Conservation (phyloP, 257 asterid species). For the Solanum chilense region DNA sequence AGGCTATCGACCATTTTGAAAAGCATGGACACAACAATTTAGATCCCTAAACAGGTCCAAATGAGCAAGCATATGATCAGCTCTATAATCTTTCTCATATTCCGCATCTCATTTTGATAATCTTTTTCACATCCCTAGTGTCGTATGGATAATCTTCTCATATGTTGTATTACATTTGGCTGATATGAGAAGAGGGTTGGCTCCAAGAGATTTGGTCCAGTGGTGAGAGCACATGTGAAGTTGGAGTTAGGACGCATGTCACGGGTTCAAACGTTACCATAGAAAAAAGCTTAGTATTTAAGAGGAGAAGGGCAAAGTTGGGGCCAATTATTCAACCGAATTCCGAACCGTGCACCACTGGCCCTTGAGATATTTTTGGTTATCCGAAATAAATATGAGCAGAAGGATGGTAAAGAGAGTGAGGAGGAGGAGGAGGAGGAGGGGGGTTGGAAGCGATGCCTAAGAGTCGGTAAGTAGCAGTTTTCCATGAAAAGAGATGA, state of each 20-base stretch:
- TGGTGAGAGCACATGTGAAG: neutral
- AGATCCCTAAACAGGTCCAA: neutral
- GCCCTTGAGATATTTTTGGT: neutral
- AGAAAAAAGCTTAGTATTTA: neutral
- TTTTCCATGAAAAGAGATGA: neutral
- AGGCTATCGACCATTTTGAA: neutral
- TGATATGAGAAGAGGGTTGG: neutral
- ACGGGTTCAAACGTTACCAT: neutral
- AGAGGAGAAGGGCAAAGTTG: neutral
- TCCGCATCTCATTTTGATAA: neutral
- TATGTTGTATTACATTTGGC: neutral
- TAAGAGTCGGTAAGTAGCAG: neutral
- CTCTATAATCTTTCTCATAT: neutral
- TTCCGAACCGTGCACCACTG: neutral
- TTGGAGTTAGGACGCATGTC: neutral
- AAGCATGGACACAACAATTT: neutral
- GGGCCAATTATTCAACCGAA: neutral
- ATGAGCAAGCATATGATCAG: neutral
- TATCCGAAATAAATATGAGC: neutral
- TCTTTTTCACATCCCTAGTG: neutral
- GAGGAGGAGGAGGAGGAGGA: neutral
- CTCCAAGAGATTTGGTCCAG: neutral
- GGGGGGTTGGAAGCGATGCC: neutral
- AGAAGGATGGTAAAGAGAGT: neutral
- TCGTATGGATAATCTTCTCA: neutral